Evolutionary conservation across 2,329 filamentous ascomycete genomes (phyloP).

Genomic region (Sodiomyces alkalinus): DNA sequence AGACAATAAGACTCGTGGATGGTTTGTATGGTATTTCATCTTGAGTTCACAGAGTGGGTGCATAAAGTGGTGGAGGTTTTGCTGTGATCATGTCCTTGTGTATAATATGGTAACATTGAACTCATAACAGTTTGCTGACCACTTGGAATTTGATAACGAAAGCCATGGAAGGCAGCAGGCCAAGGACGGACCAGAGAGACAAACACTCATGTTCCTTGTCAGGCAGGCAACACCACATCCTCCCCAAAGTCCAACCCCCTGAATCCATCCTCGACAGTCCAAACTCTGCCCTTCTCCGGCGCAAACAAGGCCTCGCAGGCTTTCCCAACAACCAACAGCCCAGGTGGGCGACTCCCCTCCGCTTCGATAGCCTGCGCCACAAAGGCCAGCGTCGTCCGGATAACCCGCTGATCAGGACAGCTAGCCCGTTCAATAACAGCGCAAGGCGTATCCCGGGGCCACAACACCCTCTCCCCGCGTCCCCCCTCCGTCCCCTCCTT

Average conservation of each 20-base stretch:
- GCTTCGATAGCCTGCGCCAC: conserved; percentile 75
- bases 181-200: too few species aligned
- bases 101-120: too few species aligned
- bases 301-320: conserved; percentile 67
- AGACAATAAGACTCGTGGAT: too few species aligned
- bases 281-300: conserved; percentile 43
- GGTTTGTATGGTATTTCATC: too few species aligned
- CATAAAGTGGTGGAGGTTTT: too few species aligned
- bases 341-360: conserved; percentile 79
- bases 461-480: conserved; percentile 32
- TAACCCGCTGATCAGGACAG: conserved; percentile 86
- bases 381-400: conserved; percentile 68
- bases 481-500: too few species aligned
- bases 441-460: conserved; percentile 70
- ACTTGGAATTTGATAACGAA: too few species aligned
- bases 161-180: too few species aligned
- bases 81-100: too few species aligned
- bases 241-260: conserved; percentile 45
- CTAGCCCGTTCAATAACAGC: conserved; percentile 88
- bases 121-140: too few species aligned
- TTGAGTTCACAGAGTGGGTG: too few species aligned
- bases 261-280: conserved; percentile 83
- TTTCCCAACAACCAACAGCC: conserved; percentile 69
- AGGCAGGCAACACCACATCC: conserved; percentile 2
- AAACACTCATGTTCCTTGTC: too few species aligned